Percentiles rank a stretch among this genome's conserved stretches.
Evolutionary conservation across 2,329 filamentous ascomycete genomes (phyloP).

Genomic region (Colletotrichum tanaceti): DNA sequence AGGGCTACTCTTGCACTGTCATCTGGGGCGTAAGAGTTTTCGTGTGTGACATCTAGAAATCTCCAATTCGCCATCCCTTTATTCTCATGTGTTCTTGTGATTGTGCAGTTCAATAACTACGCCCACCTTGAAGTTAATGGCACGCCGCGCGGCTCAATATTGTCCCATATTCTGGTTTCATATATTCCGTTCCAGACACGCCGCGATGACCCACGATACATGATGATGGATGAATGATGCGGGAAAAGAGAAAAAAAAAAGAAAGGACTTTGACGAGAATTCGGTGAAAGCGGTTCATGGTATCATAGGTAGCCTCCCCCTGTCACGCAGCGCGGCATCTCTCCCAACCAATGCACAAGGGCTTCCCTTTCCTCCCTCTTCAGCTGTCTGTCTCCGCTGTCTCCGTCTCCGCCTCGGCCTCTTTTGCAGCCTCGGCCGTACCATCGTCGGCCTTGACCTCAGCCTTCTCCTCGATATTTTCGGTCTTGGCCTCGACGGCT

Average conservation of each 20-base stretch:
- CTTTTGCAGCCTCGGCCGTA: not conserved
- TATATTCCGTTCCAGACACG: not conserved
- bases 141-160: not conserved
- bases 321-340: not conserved
- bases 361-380: not conserved
- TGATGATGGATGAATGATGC: not conserved
- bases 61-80: not conserved
- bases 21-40: not conserved
- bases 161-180: not conserved
- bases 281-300: slow-evolving; percentile 28
- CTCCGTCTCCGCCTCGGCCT: not conserved
- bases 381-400: not conserved
- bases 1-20: not conserved
- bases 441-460: slow-evolving; percentile 3
- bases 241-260: not conserved
- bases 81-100: not conserved
- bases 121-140: no score
- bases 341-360: not conserved
- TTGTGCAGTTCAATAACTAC: not conserved
- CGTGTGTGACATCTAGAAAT: not conserved
- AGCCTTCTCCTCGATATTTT: slow-evolving; percentile 11
- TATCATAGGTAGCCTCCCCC: slow-evolving; percentile 33
- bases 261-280: not conserved
- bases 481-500: slow-evolving; percentile 22
- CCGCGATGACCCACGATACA: not conserved